Percentiles rank a stretch among this genome's conserved stretches.
phyloP scores from a whole-genome alignment of 371 early-diverging fungal genomes.

The Batkoa obscura region DNA sequence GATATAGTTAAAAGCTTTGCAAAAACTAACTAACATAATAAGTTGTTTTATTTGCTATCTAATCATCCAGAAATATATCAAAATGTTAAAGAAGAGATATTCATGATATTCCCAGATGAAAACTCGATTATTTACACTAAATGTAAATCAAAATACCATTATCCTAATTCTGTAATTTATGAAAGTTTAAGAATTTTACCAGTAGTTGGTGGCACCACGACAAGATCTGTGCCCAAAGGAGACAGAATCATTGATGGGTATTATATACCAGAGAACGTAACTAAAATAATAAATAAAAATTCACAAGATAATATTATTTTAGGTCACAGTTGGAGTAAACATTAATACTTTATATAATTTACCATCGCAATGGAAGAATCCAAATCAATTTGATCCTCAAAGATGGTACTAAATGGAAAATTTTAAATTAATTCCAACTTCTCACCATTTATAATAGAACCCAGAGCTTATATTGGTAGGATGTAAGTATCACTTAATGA shows the following conservation, averaged over 20 bases:
- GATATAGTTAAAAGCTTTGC: too few relatives aligned
- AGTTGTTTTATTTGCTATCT: too few relatives aligned
- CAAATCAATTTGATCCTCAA: background rate
- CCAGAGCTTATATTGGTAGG: background rate
- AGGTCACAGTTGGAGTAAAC: too few relatives aligned
- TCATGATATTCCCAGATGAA: too few relatives aligned
- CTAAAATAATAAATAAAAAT: too few relatives aligned
- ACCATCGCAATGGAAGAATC: background rate
- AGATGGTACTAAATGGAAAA: background rate
- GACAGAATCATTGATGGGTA: slow-evolving; percentile 38
- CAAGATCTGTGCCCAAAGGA: slow-evolving; percentile 1
- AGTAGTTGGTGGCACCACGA: background rate
- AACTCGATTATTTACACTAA: too few relatives aligned
- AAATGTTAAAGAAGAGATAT: too few relatives aligned
- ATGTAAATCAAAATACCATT: too few relatives aligned
- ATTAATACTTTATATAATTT: background rate
- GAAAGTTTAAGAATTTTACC: background rate
- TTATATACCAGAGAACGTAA: slow-evolving; percentile 25
- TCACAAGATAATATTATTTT: too few relatives aligned
- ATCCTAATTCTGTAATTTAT: slow-evolving; percentile 1
- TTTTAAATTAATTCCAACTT: background rate
- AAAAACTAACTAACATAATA: too few relatives aligned
- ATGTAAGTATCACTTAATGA: too few relatives aligned
- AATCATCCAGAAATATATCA: too few relatives aligned
- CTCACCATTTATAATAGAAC: background rate